Percentiles rank a stretch among this genome's conserved stretches.
These are phyloP conservation scores for Avena sativa DNA, from an alignment of 176 grass and related monocot species.

Conservation along the genomic window DNA sequence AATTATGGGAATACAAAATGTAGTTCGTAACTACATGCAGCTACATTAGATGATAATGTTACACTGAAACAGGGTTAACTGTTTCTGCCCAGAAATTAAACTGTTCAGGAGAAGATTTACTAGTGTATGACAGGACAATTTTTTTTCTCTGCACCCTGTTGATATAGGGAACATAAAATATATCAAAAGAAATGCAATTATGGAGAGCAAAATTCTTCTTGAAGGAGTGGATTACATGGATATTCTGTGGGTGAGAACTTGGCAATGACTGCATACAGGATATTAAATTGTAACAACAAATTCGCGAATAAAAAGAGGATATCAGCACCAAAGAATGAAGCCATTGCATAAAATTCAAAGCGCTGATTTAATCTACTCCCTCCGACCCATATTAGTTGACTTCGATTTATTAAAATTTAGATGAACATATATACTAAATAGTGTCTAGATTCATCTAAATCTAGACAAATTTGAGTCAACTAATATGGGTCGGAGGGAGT, in stretches of 20 bases:
- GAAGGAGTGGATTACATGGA: constrained; percentile 16
- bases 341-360: constrained; percentile 26
- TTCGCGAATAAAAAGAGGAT: not conserved
- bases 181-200: not conserved
- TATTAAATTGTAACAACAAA: not conserved
- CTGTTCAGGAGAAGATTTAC: not conserved
- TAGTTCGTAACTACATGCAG: not conserved
- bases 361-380: not conserved
- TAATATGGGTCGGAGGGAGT: too few species aligned
- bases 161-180: not conserved
- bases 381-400: too few species aligned
- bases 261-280: not conserved
- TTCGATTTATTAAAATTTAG: too few species aligned
- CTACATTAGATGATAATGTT: constrained; percentile 16
- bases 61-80: constrained; percentile 9
- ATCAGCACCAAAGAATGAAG: not conserved
- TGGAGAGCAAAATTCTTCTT: not conserved
- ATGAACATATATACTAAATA: too few species aligned
- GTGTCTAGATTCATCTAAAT: too few species aligned
- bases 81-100: constrained; percentile 10
- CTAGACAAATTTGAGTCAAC: too few species aligned
- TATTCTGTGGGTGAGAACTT: constrained; percentile 22
- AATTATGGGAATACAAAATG: constrained; percentile 25
- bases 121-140: constrained; percentile 14
- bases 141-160: constrained; percentile 7